Evolutionary conservation across 1,284 basidiomycete genomes (phyloP), one percentile per base, ranked within the genome.

Genomic region (Hemileia vastatrix): DNA sequence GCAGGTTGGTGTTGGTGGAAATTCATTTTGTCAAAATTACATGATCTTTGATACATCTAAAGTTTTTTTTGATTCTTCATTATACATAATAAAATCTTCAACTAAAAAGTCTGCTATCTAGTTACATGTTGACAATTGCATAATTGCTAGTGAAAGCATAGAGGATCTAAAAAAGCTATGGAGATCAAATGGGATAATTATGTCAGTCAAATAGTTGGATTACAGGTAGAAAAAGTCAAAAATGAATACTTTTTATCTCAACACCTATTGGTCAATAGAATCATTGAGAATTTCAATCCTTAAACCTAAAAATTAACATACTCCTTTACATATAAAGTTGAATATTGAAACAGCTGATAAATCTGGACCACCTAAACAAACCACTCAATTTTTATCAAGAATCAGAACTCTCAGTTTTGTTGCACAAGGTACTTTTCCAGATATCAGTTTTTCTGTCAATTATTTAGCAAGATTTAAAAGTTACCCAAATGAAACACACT

Each of bases 1-100:
- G 50, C 50, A 6, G 27, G 50, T 6, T 3, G 50, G 5, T 52
- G 50, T 19, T 52, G 50, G 50, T 51, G 49, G 49, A 51, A 51
- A 21, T 4, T 18, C 15, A 24, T 51, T 21, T 24, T 24, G 49
- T 5, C 6, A 8, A 19, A 24, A 19, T 15, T 21, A 3, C n/a
- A n/a, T n/a, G n/a, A n/a, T n/a, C n/a, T n/a, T n/a, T n/a, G n/a
- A n/a, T n/a, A n/a, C n/a, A n/a, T n/a, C n/a, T n/a, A n/a, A n/a
- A n/a, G n/a, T n/a, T n/a, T n/a, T n/a, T n/a, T n/a, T n/a, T n/a
- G n/a, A 51, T 19, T 15, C n/a, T 3, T 51, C 21, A 27, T 15
- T 5, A 4, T 51, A 24, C 31, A 27, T 51, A 8, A 27, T 24
- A 21, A 27, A 51, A 21, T 19, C n/a, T n/a, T 52, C 33, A 52